A percentile compares a stretch with the other conserved stretches of the same genome.
Conservation (phyloP, 208 protist species). For the Trypanosoma lewisi region DNA sequence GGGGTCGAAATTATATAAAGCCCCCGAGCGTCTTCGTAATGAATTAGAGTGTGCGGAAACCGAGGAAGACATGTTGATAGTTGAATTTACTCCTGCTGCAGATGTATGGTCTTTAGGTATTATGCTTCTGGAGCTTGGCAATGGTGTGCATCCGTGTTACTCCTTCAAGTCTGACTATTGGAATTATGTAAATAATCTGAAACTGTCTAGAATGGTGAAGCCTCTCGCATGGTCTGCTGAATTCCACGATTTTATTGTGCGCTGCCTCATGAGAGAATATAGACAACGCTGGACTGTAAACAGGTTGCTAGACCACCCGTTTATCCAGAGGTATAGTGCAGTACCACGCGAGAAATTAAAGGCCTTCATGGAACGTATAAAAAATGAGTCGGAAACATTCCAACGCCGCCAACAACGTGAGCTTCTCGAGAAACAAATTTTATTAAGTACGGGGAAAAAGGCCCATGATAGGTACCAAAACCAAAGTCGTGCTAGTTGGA, state of each 20-base stretch:
- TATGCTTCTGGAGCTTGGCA: slow-evolving; percentile 75
- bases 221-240: slow-evolving; percentile 67
- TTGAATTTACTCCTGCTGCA: slow-evolving; percentile 73
- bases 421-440: slow-evolving; percentile 69
- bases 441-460: slow-evolving; percentile 63
- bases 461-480: slow-evolving; percentile 56
- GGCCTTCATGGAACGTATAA: slow-evolving; percentile 71
- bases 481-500: slow-evolving; percentile 65
- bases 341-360: slow-evolving; percentile 71
- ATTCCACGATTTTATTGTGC: slow-evolving; percentile 83
- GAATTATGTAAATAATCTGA: slow-evolving; percentile 74
- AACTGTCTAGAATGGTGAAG: slow-evolving; percentile 79
- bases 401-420: slow-evolving; percentile 68
- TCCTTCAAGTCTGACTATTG: slow-evolving; percentile 89
- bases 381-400: slow-evolving; percentile 61
- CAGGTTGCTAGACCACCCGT: slow-evolving; percentile 73
- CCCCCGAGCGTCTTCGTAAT: slow-evolving; percentile 54
- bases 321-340: slow-evolving; percentile 59
- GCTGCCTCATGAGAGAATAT: slow-evolving; percentile 51
- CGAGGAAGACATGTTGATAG: slow-evolving; percentile 28
- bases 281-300: slow-evolving; percentile 55
- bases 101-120: slow-evolving; percentile 91
- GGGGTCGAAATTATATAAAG: slow-evolving; percentile 86
- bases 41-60: slow-evolving; percentile 12
- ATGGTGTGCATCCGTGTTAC: slow-evolving; percentile 71